These are phyloP conservation scores for Nitzschia sp. DNA, from an alignment of 108 stramenopile species.

Conservation along the genomic window DNA sequence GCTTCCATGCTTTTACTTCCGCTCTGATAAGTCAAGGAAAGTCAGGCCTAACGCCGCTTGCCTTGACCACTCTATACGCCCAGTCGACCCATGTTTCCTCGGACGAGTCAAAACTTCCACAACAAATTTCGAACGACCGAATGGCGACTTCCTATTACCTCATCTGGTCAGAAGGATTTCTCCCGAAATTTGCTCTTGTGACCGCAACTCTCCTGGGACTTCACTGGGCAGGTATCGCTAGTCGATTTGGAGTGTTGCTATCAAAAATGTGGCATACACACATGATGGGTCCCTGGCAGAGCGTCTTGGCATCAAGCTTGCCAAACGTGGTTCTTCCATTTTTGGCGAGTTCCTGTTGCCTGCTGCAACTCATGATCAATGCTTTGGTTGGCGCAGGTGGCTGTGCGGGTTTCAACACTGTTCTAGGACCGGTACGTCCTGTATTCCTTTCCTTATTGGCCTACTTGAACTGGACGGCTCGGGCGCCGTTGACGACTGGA, in stretches of 20 bases:
- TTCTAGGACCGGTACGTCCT: conserved; percentile 70
- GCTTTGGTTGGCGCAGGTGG: conserved; percentile 57
- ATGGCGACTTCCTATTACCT: conserved; percentile 23
- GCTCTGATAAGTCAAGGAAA: not conserved
- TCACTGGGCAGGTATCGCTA: not conserved
- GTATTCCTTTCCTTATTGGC: conserved; percentile 47
- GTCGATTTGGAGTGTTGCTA: not conserved
- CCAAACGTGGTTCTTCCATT: conserved; percentile 51
- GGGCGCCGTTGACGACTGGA: conserved; percentile 12
- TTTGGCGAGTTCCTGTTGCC: conserved; percentile 77
- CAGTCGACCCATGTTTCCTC: not conserved
- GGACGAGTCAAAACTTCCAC: too few relatives aligned
- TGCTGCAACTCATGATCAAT: conserved; percentile 76
- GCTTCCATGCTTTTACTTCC: not conserved
- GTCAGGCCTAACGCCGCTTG: not conserved
- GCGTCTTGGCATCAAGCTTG: not conserved
- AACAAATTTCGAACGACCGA: too few relatives aligned
- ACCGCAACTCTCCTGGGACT: conserved; percentile 2
- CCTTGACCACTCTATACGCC: not conserved
- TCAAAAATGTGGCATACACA: not conserved
- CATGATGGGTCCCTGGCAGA: not conserved
- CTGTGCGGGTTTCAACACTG: conserved; percentile 86
- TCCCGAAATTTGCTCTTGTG: conserved; percentile 16
- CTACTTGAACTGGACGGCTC: conserved; percentile 2
- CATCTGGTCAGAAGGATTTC: conserved; percentile 38